Conservation (phyloP, 441 rosid species). For the Isatis lusitanica region DNA sequence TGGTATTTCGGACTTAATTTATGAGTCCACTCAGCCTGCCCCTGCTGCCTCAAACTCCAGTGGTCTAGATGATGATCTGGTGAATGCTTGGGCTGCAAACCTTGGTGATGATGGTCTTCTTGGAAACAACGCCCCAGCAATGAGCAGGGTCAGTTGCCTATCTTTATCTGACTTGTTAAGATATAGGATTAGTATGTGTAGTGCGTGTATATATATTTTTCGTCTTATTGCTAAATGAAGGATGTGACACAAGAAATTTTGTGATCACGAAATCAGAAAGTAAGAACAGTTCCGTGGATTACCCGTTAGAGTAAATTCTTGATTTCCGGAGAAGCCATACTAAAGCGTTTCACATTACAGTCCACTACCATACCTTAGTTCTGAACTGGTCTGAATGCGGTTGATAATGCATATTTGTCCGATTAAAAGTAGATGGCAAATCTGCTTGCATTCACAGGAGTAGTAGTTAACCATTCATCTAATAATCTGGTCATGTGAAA, state of each 20-base stretch:
- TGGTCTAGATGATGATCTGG: constrained; percentile 94
- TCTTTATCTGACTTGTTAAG: not conserved
- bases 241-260: not conserved
- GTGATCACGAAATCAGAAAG: constrained; percentile 1
- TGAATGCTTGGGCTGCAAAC: constrained; percentile 99
- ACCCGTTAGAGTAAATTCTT: constrained; percentile 1
- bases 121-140: constrained; percentile 90
- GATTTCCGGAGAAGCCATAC: not conserved
- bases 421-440: not conserved
- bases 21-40: constrained; percentile 89
- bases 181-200: constrained; percentile 4
- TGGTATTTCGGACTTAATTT: constrained; percentile 92
- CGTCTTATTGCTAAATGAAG: constrained; percentile 2
- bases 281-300: constrained; percentile 5
- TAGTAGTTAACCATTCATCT: constrained; percentile 4
- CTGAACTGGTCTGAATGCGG: constrained; percentile 5
- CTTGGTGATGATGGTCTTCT: constrained; percentile 94
- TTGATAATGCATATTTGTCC: not conserved
- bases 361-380: constrained; percentile 19
- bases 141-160: constrained; percentile 77
- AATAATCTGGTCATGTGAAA: not conserved
- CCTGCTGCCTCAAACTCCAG: constrained; percentile 71
- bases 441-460: constrained; percentile 12
- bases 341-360: not conserved
- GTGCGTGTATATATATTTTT: not conserved